Percentiles rank a stretch among this genome's conserved stretches.
phyloP scores from a whole-genome alignment of 1,139 yeast genomes.

The Yamadazyma dendronema region DNA sequence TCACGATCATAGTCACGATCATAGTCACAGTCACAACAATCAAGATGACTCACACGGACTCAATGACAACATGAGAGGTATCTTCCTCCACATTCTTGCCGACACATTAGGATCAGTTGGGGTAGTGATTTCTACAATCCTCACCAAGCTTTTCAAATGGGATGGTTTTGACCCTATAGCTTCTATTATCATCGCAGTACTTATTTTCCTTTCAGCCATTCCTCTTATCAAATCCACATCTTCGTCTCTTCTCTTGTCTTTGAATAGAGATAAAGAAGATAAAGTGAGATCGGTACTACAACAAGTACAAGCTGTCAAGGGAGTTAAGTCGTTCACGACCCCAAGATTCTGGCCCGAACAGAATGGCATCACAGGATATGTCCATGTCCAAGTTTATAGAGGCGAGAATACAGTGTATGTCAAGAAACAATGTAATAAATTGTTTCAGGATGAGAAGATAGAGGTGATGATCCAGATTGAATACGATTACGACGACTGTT shows the following conservation, averaged over 20 bases:
- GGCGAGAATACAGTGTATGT: slow-evolving; percentile 67
- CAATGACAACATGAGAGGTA: slow-evolving; percentile 92
- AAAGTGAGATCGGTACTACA: slow-evolving; percentile 60
- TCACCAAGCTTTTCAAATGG: slow-evolving; percentile 57
- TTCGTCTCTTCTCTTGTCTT: slow-evolving; percentile 62
- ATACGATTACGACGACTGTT: slow-evolving; percentile 54
- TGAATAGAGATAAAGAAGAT: slow-evolving; percentile 55
- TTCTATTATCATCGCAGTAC: slow-evolving; percentile 77
- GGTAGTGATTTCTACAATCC: slow-evolving; percentile 80
- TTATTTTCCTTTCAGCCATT: slow-evolving; percentile 77
- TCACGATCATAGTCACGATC: slow-evolving; percentile 19
- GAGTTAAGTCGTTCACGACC: slow-evolving; percentile 80
- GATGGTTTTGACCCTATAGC: slow-evolving; percentile 89
- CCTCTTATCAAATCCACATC: slow-evolving; percentile 86
- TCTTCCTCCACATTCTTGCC: slow-evolving; percentile 87
- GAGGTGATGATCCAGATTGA: slow-evolving; percentile 62
- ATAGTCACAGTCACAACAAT: background rate
- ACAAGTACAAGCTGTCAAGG: slow-evolving; percentile 68
- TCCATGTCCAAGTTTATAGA: slow-evolving; percentile 66
- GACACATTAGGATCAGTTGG: slow-evolving; percentile 97
- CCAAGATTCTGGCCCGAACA: slow-evolving; percentile 86
- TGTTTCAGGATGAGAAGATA: slow-evolving; percentile 31
- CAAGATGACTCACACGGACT: slow-evolving; percentile 24
- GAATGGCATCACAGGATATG: slow-evolving; percentile 47
- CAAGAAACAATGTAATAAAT: slow-evolving; percentile 58